Percentiles rank a stretch among this genome's conserved stretches.
Conservation (phyloP, 2,329 filamentous ascomycete species). For the Nemania diffusa region DNA sequence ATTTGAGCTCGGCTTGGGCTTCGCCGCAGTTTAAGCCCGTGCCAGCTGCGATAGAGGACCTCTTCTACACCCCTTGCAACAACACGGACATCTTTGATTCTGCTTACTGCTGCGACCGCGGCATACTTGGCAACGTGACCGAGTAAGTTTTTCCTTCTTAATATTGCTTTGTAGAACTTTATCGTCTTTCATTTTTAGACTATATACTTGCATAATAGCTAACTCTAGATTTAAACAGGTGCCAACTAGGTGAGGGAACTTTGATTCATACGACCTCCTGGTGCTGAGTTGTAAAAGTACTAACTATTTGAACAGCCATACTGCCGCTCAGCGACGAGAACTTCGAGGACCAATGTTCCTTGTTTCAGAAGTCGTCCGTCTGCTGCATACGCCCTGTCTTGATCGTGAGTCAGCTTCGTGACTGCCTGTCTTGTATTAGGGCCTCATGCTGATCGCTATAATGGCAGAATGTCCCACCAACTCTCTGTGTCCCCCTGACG, state of each 20-base stretch:
- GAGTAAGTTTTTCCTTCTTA: conserved; percentile 4
- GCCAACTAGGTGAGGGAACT: conserved; percentile 11
- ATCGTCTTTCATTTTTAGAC: background rate
- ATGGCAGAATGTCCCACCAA: conserved; percentile 3
- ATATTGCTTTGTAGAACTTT: background rate
- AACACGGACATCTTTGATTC: conserved; percentile 1
- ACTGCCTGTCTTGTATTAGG: background rate
- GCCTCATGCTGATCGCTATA: conserved; percentile 1
- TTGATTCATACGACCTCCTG: conserved; percentile 2
- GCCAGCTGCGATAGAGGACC: background rate
- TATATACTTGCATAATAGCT: background rate
- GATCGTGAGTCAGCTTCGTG: conserved; percentile 5
- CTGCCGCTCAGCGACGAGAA: conserved; percentile 14
- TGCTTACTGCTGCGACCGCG: conserved; percentile 13
- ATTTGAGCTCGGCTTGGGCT: conserved; percentile 2
- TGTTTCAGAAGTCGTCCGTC: conserved; percentile 16
- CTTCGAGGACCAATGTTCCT: conserved; percentile 18
- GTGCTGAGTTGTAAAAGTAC: background rate
- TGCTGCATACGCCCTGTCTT: conserved; percentile 10
- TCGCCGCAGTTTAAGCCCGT: too few relatives aligned
- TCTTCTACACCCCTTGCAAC: conserved; percentile 9
- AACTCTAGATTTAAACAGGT: conserved; percentile 4
- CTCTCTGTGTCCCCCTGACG: conserved; percentile 12
- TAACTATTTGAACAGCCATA: conserved; percentile 6
- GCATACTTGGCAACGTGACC: conserved; percentile 4